These are phyloP conservation scores for Mucor lusitanicus DNA, from an alignment of 371 early-diverging fungal genomes.

Conservation along the genomic window DNA sequence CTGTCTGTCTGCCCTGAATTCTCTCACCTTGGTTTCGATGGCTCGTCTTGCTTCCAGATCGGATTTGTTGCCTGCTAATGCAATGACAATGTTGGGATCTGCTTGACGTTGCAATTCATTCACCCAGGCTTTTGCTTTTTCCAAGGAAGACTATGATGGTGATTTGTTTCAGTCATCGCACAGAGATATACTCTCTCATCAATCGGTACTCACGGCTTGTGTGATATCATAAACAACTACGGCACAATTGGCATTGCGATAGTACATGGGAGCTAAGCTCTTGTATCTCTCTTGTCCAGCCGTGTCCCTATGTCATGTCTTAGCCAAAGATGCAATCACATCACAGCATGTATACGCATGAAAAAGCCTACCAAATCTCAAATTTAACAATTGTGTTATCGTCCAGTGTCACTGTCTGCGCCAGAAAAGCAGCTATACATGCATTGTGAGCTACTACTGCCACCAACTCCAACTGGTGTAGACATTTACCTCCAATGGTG, in stretches of 20 bases:
- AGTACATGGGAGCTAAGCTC: slow-evolving; percentile 99
- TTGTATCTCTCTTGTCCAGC: slow-evolving; percentile 96
- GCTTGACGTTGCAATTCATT: slow-evolving; percentile 96
- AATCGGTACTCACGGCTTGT: slow-evolving; percentile 63
- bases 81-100: slow-evolving; percentile 95
- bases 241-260: slow-evolving; percentile 96
- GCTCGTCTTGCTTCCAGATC: slow-evolving; percentile 83
- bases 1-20: background rate
- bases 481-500: slow-evolving; percentile 96
- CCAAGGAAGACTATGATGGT: slow-evolving; percentile 78
- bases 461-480: too few species aligned
- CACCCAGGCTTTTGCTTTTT: slow-evolving; percentile 98
- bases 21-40: slow-evolving; percentile 63
- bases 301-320: slow-evolving; percentile 73
- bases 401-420: slow-evolving; percentile 73
- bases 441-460: too few species aligned
- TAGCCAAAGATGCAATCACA: slow-evolving; percentile 3
- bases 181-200: background rate
- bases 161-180: too few species aligned
- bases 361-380: slow-evolving; percentile 94
- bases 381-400: slow-evolving; percentile 79
- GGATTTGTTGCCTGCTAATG: slow-evolving; percentile 95
- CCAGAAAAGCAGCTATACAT: slow-evolving; percentile 76
- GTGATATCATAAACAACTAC: slow-evolving; percentile 98
- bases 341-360: too few species aligned